Evolutionary conservation across 2,329 filamentous ascomycete genomes (phyloP), one percentile per base, ranked within the genome.

Genomic region (Lecanicillium sp.): DNA sequence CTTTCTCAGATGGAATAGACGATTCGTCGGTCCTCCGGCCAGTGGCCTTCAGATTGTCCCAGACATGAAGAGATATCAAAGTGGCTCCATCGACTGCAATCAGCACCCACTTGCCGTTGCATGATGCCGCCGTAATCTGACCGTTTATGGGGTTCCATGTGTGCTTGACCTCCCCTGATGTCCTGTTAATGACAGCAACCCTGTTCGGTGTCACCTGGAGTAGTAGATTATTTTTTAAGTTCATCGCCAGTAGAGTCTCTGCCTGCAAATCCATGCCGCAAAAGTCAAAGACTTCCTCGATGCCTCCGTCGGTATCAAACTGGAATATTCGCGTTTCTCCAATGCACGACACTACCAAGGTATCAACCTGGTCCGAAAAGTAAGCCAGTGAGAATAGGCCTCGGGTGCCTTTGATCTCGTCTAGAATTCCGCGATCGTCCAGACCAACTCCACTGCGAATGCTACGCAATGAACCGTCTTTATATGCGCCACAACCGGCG

Each of bases 361-460:
- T 84, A 53, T 98, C 87, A 17, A 65, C 65, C 44, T 68, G 70
- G 13, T 58, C 57, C 28, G 66, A 61, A 0, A 62, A 60, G 38
- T 68, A 52, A 42, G 74, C 72, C 47, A 65, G 68, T 4, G 81
- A 71, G 66, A 88, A 94, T 2, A 95, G 62, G 18, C 81, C 79
- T 39, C 79, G 79, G 30, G 87, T 79, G 54, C 81, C 75, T 22
- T 79, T 71, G 63, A 97, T 79, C 33, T 94, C 84, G 27, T 81
- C 85, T 8, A 97, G 66, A 5, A 90, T 72, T 15, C 88, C 90
- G 13, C 89, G 65, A 40, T 96, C 87, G 56, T 96, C 87, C 37
- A 97, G 73, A 1, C 89, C 89, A 36, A 98, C 89, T 36, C 92
- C 94, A 56, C 90, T 97, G 39, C 92, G 77, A 17, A 98, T 87